Percentiles rank a stretch among this genome's conserved stretches.
These are phyloP conservation scores for Meredithiella fracta DNA, from an alignment of 2,329 filamentous ascomycete genomes.

Conservation along the genomic window DNA sequence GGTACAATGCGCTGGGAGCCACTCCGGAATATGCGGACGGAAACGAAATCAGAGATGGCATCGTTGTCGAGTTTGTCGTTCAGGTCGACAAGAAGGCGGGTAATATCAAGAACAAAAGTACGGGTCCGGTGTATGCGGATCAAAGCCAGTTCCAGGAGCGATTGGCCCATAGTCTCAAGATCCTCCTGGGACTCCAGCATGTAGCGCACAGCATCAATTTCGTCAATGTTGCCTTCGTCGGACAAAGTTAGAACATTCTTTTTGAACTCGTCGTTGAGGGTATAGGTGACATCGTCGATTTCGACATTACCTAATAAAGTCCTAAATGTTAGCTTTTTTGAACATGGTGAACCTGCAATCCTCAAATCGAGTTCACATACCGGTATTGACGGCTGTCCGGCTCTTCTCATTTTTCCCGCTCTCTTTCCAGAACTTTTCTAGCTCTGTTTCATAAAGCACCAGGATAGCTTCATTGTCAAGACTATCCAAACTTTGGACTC, in stretches of 20 bases:
- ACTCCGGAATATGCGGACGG: conserved; percentile 36
- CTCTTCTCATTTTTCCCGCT: conserved; percentile 58
- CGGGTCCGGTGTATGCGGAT: conserved; percentile 79
- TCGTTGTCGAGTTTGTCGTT: conserved; percentile 31
- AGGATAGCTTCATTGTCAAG: conserved; percentile 55
- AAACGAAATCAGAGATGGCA: conserved; percentile 35
- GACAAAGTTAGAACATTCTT: conserved; percentile 67
- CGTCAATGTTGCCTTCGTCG: conserved; percentile 80
- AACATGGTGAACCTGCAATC: background rate
- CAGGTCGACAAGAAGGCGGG: conserved; percentile 60
- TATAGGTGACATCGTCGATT: conserved; percentile 56
- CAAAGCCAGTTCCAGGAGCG: conserved; percentile 61
- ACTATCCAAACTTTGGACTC: conserved; percentile 42
- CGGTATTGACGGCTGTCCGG: conserved; percentile 51
- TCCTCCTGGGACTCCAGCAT: conserved; percentile 60
- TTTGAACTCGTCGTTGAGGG: conserved; percentile 74
- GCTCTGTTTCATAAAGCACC: conserved; percentile 51
- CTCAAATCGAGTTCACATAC: conserved; percentile 26
- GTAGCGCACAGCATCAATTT: conserved; percentile 63
- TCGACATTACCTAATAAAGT: conserved; percentile 52
- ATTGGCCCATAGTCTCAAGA: conserved; percentile 49
- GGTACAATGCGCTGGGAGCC: conserved; percentile 47
- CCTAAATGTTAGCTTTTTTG: background rate
- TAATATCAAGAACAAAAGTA: conserved; percentile 64
- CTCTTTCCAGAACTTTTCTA: conserved; percentile 61